Percentiles rank a stretch among this genome's conserved stretches.
phyloP scores from a whole-genome alignment of 2,329 filamentous ascomycete species.

The Diaporthe sp. region DNA sequence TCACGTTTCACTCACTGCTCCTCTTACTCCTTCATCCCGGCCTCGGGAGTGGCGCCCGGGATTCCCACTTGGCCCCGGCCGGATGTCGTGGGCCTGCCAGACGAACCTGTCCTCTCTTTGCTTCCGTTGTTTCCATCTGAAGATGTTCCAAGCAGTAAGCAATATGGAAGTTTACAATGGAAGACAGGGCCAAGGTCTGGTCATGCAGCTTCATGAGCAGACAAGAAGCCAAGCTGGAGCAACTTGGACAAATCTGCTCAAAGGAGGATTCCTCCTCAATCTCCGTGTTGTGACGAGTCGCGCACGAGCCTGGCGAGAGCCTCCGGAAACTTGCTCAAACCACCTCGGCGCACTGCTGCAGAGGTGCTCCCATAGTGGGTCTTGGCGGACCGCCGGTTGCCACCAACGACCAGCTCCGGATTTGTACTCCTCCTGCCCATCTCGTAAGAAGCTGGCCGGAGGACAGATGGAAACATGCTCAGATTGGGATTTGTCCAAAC shows the following conservation, averaged over 20 bases:
- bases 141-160: neutral
- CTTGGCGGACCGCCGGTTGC: slow-evolving; percentile 9
- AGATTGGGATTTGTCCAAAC: neutral
- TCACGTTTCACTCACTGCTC: slow-evolving; percentile 14
- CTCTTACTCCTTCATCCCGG: slow-evolving; percentile 9
- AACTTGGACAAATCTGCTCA: neutral
- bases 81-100: neutral
- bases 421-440: neutral
- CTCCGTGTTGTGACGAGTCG: slow-evolving; percentile 11
- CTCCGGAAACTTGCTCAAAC: slow-evolving; percentile 28
- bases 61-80: neutral
- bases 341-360: slow-evolving; percentile 8
- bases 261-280: neutral
- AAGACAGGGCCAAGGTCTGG: neutral
- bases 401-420: slow-evolving; percentile 9
- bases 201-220: neutral
- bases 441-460: neutral
- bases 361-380: neutral
- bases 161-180: neutral
- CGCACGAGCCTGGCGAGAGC: neutral
- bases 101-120: neutral
- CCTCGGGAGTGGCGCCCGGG: slow-evolving; percentile 13
- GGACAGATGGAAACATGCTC: slow-evolving; percentile 9
- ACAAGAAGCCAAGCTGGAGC: neutral
- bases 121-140: neutral